These are phyloP conservation scores for Gleditsia sinensis DNA, from an alignment of 306 rosid species.

Conservation along the genomic window DNA sequence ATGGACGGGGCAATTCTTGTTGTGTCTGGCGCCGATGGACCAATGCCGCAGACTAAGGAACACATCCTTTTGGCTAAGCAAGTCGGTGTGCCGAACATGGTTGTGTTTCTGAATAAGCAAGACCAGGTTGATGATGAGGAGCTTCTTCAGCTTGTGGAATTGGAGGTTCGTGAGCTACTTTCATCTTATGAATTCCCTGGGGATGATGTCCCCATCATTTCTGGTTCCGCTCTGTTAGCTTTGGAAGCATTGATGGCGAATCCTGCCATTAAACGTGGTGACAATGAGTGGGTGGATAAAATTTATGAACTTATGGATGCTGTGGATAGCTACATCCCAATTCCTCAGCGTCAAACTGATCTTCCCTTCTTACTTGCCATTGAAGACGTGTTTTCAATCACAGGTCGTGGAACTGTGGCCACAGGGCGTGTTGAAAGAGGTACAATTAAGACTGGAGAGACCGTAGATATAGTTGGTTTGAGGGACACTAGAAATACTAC, in stretches of 20 bases:
- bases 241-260: constrained; percentile 76
- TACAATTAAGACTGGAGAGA: constrained; percentile 60
- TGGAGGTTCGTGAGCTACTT: constrained; percentile 82
- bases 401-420: constrained; percentile 92
- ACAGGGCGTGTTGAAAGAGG: no score
- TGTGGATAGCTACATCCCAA: constrained; percentile 76
- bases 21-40: no score
- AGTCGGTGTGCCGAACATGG: constrained; percentile 87
- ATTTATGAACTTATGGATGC: constrained; percentile 74
- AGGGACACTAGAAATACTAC: constrained; percentile 68
- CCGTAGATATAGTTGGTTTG: constrained; percentile 73
- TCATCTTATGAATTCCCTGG: constrained; percentile 83
- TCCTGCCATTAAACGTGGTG: constrained; percentile 62
- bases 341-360: constrained; percentile 79
- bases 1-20: no score
- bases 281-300: constrained; percentile 82
- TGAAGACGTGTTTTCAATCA: constrained; percentile 83
- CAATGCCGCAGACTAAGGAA: no score
- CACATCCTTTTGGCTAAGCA: no score
- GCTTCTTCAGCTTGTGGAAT: constrained; percentile 75
- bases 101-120: constrained; percentile 76
- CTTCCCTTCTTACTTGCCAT: constrained; percentile 80
- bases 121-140: constrained; percentile 91
- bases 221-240: constrained; percentile 83
- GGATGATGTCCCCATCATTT: constrained; percentile 72